Base-by-base conservation (phyloP, 2,329 filamentous ascomycete genomes). In the Epichloe uncinata region DNA sequence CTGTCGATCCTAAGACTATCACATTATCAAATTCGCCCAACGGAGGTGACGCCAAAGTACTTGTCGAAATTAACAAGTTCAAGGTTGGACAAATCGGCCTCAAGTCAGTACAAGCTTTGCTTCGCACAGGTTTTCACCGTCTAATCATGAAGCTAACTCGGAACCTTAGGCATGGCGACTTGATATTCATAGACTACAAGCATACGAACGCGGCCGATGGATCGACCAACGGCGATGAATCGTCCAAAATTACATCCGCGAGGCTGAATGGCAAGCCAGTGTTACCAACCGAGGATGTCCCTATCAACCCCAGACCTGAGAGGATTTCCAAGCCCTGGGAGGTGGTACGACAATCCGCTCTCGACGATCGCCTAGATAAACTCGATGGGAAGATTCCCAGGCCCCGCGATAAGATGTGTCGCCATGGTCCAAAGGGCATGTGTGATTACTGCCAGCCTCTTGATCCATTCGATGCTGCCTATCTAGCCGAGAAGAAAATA, bases 401-500 rank as follows among this genome's bases (percentile, higher is more conserved):
- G 54, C 78, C 78, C 54, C 77, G 77, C 52, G 87, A 95, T 64
- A 87, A 86, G 63, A 93, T 98, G 89, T 98, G 93, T 71, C 84
- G 87, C 54, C 93, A 98, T 65, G 91, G 91, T 1, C 83, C 85
- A 47, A 97, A 95, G 69, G 93, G 93, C 65, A 98, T 98, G 93
- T 98, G 93, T 68, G 93, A 98, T 69, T 94, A 96, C 69, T 98
- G 93, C 71, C 95, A 95, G 80, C 94, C 94, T 0, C 71, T 97
- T 47, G 93, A 98, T 62, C 93, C 93, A 1, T 98, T 95, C 67
- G 84, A 94, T 61, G 67, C 84, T n/a, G 82, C 82, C 50, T 96
- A 96, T 60, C 77, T 98, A 16, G 79, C 81, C 33, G 91, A 98
- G 59, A 94, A 91, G 74, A 96, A 96, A 75, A 96, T 98, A 76